phyloP scores from a whole-genome alignment of 306 rosid genomes.

The Purshia tridentata region DNA sequence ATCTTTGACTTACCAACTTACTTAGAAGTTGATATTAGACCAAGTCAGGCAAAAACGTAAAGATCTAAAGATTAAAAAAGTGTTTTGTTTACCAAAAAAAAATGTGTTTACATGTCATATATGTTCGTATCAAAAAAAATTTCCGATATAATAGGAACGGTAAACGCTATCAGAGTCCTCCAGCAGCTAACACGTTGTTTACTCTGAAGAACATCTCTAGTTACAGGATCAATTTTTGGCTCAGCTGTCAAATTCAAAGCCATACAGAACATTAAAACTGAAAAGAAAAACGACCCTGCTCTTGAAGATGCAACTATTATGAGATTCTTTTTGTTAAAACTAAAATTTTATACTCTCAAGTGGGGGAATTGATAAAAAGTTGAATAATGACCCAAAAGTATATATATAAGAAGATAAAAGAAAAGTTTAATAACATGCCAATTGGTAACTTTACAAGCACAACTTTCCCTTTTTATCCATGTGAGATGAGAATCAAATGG shows the following conservation, averaged over 20 bases:
- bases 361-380: conserved; percentile 1
- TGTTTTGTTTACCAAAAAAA: too few species aligned
- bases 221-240: too few species aligned
- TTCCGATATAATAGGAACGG: too few species aligned
- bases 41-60: background rate
- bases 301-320: background rate
- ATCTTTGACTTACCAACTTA: background rate
- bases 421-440: conserved; percentile 31
- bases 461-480: conserved; percentile 38
- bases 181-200: too few species aligned
- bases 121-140: too few species aligned
- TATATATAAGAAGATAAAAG: background rate
- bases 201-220: too few species aligned
- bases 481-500: conserved; percentile 39
- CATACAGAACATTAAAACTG: too few species aligned
- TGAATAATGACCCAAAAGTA: conserved; percentile 9
- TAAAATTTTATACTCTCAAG: background rate
- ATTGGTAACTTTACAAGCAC: conserved; percentile 33
- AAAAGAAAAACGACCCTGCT: too few species aligned
- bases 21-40: background rate
- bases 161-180: too few species aligned
- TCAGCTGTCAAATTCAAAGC: too few species aligned
- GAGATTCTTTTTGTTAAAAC: background rate
- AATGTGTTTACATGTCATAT: too few species aligned
- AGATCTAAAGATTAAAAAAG: too few species aligned